Evolutionary conservation across 345 rosid species (phyloP).

Genomic region (Rhodomyrtus tomentosa): DNA sequence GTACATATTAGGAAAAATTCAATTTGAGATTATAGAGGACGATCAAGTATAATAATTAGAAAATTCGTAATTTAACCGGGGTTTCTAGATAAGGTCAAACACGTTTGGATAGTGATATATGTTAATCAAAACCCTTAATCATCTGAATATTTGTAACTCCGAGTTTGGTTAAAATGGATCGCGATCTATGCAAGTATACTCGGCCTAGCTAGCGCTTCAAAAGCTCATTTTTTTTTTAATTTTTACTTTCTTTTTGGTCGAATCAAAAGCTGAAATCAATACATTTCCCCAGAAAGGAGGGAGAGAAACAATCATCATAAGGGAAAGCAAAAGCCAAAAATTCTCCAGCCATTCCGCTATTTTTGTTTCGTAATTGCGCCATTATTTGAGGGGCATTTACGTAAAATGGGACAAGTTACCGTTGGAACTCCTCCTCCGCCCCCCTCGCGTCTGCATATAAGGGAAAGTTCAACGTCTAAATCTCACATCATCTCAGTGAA

Average conservation of each 20-base stretch:
- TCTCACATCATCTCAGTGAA: not conserved
- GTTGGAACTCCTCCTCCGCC: not conserved
- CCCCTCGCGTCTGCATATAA: not conserved
- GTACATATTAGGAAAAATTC: not conserved
- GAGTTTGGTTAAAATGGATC: not conserved
- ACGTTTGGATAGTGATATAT: not conserved
- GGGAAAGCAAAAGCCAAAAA: not conserved
- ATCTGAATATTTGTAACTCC: not conserved
- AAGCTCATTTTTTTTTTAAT: too few relatives aligned
- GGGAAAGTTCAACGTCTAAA: not conserved
- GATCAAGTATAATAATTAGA: not conserved
- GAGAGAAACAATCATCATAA: not conserved
- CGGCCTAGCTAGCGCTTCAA: too few relatives aligned
- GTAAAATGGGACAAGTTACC: slow-evolving; percentile 1
- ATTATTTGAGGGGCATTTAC: not conserved
- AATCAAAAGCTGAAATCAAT: not conserved
- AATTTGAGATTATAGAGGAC: not conserved
- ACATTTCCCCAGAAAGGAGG: not conserved
- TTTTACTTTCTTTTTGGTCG: too few relatives aligned
- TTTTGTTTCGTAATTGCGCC: not conserved
- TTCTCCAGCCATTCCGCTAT: not conserved
- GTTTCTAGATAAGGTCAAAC: not conserved
- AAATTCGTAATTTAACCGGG: not conserved
- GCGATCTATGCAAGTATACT: not conserved
- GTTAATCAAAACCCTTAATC: not conserved